Percentiles rank a stretch among this genome's conserved stretches.
Evolutionary conservation across 345 rosid species (phyloP).

Genomic region (Viola odorata): DNA sequence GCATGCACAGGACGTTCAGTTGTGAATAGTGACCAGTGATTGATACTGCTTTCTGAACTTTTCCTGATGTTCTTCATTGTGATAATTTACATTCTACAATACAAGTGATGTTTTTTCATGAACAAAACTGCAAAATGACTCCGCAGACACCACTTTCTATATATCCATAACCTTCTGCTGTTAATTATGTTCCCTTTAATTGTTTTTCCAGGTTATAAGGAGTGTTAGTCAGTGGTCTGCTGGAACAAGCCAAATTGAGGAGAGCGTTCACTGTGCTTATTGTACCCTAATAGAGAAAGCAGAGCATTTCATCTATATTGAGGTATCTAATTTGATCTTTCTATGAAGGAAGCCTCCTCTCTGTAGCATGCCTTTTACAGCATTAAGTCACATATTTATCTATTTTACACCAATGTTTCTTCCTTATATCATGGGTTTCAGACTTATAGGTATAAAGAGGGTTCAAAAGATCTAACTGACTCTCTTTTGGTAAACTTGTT

Average conservation of each 20-base stretch:
- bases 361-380: neutral
- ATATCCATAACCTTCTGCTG: too few relatives aligned
- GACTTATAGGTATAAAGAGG: neutral
- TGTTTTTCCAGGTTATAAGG: slow-evolving; percentile 69
- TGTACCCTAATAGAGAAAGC: slow-evolving; percentile 94
- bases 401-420: neutral
- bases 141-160: too few relatives aligned
- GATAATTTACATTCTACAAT: neutral
- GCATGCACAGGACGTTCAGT: neutral
- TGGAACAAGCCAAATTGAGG: slow-evolving; percentile 95
- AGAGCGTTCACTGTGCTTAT: slow-evolving; percentile 92
- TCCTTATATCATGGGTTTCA: neutral
- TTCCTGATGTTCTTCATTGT: neutral
- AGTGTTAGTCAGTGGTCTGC: slow-evolving; percentile 99
- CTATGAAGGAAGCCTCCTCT: neutral
- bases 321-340: slow-evolving; percentile 44
- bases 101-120: neutral
- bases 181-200: too few relatives aligned
- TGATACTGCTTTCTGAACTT: too few relatives aligned
- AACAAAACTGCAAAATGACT: too few relatives aligned
- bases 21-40: slow-evolving; percentile 1
- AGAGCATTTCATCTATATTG: slow-evolving; percentile 85
- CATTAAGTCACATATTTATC: neutral
- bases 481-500: slow-evolving; percentile 22
- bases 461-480: slow-evolving; percentile 27